phyloP scores from a whole-genome alignment of 805 yeast species.

The Metschnikowia vanudenii region DNA sequence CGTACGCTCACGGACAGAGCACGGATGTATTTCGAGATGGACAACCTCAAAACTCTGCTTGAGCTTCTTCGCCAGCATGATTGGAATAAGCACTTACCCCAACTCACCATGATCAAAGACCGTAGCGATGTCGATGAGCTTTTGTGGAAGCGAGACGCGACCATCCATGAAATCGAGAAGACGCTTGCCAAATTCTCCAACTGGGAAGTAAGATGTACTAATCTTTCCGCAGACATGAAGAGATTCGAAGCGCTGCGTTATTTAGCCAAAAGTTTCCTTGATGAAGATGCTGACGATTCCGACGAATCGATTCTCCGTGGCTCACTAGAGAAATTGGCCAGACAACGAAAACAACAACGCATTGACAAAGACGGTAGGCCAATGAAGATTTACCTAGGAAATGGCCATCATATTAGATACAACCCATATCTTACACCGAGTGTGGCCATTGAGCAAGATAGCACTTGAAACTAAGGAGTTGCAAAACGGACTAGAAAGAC shows the following conservation, averaged over 20 bases:
- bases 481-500: too few species aligned
- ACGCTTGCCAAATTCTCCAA: constrained; percentile 36
- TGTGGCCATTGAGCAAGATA: constrained; percentile 7
- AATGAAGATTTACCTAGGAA: constrained; percentile 13
- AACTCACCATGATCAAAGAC: constrained; percentile 51
- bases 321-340: constrained; percentile 25
- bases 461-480: constrained; percentile 1
- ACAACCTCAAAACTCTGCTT: constrained; percentile 46
- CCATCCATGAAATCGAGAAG: constrained; percentile 47
- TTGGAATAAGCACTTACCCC: constrained; percentile 48
- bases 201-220: constrained; percentile 37
- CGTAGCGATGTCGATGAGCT: constrained; percentile 49
- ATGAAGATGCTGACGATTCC: constrained; percentile 20
- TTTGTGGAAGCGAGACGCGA: constrained; percentile 47
- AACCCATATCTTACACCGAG: constrained; percentile 11
- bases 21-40: constrained; percentile 55
- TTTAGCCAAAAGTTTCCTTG: constrained; percentile 4
- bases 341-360: constrained; percentile 23
- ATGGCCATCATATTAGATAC: constrained; percentile 15
- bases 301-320: constrained; percentile 19
- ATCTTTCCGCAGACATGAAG: constrained; percentile 27
- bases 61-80: constrained; percentile 40
- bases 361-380: constrained; percentile 12
- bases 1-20: constrained; percentile 56
- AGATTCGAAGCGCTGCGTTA: constrained; percentile 1